Conservation (phyloP, 257 asterid genomes). For the Haberlea rhodopensis region DNA sequence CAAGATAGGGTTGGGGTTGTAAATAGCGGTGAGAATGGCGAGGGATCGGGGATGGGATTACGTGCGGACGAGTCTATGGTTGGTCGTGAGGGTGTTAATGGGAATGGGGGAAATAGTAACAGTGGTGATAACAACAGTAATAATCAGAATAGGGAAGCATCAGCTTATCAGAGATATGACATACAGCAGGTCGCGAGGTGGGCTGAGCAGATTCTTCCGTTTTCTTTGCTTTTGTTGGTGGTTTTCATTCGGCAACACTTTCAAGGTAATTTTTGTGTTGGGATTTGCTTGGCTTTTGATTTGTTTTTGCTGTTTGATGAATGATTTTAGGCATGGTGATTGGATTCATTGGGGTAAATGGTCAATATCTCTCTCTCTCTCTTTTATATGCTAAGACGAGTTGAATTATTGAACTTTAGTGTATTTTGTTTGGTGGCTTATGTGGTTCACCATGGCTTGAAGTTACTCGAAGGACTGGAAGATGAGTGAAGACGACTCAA, state of each 20-base stretch:
- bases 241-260: conserved; percentile 77
- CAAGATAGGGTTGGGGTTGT: conserved; percentile 37
- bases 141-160: conserved; percentile 28
- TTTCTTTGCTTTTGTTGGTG: conserved; percentile 59
- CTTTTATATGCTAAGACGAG: not conserved
- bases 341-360: not conserved
- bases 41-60: conserved; percentile 19
- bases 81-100: conserved; percentile 24
- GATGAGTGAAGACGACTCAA: not conserved
- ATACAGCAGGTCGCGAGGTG: conserved; percentile 71
- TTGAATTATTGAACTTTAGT: not conserved
- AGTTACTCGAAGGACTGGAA: not conserved
- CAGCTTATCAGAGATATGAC: conserved; percentile 65
- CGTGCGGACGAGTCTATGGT: conserved; percentile 28
- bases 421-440: not conserved
- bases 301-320: not conserved
- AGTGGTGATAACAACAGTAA: conserved; percentile 15
- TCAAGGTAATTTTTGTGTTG: conserved; percentile 43
- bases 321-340: not conserved
- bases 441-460: not conserved
- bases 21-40: conserved; percentile 33
- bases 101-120: conserved; percentile 23
- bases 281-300: too few species aligned
- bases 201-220: conserved; percentile 79
- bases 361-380: too few species aligned